Conservation (phyloP, 2,329 filamentous ascomycete species). For the Xylaria sp. region DNA sequence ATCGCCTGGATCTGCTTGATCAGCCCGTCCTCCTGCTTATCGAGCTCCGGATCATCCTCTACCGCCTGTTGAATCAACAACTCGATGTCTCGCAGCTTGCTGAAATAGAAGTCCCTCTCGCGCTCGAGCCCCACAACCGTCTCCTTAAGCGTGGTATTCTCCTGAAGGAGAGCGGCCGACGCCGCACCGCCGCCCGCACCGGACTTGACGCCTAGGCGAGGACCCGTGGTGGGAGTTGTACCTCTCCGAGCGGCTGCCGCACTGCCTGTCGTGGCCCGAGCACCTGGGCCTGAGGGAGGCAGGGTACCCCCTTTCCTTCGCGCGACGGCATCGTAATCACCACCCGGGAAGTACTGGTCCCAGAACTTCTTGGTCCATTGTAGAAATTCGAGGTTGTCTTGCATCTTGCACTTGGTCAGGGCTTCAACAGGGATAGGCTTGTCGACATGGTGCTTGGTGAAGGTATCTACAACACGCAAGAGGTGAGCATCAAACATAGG, state of each 20-base stretch:
- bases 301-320: constrained; percentile 82
- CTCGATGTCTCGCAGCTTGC: constrained; percentile 97
- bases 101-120: constrained; percentile 99
- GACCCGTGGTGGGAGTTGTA: constrained; percentile 69
- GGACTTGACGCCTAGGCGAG: constrained; percentile 52
- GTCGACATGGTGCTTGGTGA: constrained; percentile 87
- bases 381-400: constrained; percentile 98
- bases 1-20: constrained; percentile 97
- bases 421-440: constrained; percentile 88
- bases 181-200: constrained; percentile 61
- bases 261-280: constrained; percentile 53
- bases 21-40: constrained; percentile 91
- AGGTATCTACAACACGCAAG: constrained; percentile 68
- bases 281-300: constrained; percentile 59
- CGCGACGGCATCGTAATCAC: constrained; percentile 91
- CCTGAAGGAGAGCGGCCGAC: constrained; percentile 78
- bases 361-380: constrained; percentile 98
- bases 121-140: constrained; percentile 94
- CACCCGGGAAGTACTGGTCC: constrained; percentile 97
- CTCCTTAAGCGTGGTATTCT: constrained; percentile 91
- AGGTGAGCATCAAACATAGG: constrained; percentile 22
- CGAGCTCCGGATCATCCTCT: constrained; percentile 90
- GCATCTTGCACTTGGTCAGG: constrained; percentile 99
- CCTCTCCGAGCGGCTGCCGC: constrained; percentile 64
- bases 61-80: constrained; percentile 91